These are phyloP conservation scores for Mortierella hygrophila DNA, from an alignment of 192 early-diverging fungal genomes.

Conservation along the genomic window DNA sequence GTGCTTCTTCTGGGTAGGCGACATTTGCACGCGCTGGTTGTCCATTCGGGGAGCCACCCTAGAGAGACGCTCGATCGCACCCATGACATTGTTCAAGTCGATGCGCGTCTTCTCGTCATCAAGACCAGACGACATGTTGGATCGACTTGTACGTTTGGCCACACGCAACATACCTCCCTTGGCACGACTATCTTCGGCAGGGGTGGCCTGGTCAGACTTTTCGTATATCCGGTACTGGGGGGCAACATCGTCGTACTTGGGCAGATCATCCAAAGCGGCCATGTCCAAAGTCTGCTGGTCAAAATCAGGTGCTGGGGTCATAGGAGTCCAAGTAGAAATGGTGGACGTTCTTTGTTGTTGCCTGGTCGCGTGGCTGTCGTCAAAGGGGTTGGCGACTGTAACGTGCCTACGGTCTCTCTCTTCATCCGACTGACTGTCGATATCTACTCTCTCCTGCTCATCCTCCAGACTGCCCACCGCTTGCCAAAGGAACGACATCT, in stretches of 20 bases:
- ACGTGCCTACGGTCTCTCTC: conserved; percentile 12
- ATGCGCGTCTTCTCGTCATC: conserved; percentile 61
- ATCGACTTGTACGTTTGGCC: conserved; percentile 3
- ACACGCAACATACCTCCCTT: not conserved
- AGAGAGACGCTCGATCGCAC: conserved; percentile 66
- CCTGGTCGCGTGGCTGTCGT: not conserved
- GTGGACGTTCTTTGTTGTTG: conserved; percentile 11
- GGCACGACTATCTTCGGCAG: not conserved
- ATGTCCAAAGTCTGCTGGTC: conserved; percentile 47
- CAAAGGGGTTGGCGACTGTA: conserved; percentile 14
- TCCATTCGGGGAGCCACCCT: conserved; percentile 63
- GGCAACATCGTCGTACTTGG: conserved; percentile 26
- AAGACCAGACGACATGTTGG: conserved; percentile 3
- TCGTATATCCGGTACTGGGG: conserved; percentile 27
- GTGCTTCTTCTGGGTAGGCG: conserved; percentile 55
- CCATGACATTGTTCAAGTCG: conserved; percentile 67
- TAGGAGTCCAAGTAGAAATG: not conserved
- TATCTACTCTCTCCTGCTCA: not conserved
- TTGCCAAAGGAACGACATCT: conserved; percentile 36
- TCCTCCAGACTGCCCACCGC: conserved; percentile 18
- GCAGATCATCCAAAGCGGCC: conserved; percentile 26
- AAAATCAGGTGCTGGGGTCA: not conserved
- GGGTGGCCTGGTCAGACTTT: conserved; percentile 8
- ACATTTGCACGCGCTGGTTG: conserved; percentile 67
- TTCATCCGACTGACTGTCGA: not conserved